A percentile compares a stretch with the other conserved stretches of the same genome.
phyloP scores from a whole-genome alignment of 306 rosid genomes.

The Prunus davidiana region DNA sequence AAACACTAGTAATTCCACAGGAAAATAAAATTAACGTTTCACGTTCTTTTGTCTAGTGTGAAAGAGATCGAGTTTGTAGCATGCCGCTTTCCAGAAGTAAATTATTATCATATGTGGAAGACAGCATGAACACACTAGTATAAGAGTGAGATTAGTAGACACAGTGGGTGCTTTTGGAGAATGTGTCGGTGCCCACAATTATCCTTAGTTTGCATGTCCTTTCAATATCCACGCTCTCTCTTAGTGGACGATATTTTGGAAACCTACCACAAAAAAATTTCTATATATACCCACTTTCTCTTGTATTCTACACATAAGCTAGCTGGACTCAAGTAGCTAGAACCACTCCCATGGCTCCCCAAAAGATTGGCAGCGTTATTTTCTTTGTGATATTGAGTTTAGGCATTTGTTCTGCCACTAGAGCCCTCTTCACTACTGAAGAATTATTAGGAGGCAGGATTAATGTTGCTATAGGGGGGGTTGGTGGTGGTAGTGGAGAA shows the following conservation, averaged over 20 bases:
- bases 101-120: conserved; percentile 37
- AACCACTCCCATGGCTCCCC: conserved; percentile 31
- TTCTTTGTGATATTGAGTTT: conserved; percentile 32
- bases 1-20: neutral
- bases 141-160: neutral
- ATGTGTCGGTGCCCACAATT: neutral
- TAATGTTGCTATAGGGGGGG: conserved; percentile 12
- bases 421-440: conserved; percentile 34
- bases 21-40: neutral
- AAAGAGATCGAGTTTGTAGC: neutral
- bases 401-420: conserved; percentile 45
- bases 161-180: neutral
- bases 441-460: neutral
- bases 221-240: neutral
- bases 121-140: conserved; percentile 58
- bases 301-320: conserved; percentile 7
- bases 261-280: neutral
- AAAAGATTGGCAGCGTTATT: conserved; percentile 24
- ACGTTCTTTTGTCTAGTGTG: neutral
- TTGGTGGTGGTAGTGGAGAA: conserved; percentile 2
- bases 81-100: neutral
- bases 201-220: conserved; percentile 23
- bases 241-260: conserved; percentile 16
- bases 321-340: conserved; percentile 12
- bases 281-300: conserved; percentile 34